Evolutionary conservation across 2,329 filamentous ascomycete genomes (phyloP), one percentile per base, ranked within the genome.

Genomic region (Pyricularia sp.): DNA sequence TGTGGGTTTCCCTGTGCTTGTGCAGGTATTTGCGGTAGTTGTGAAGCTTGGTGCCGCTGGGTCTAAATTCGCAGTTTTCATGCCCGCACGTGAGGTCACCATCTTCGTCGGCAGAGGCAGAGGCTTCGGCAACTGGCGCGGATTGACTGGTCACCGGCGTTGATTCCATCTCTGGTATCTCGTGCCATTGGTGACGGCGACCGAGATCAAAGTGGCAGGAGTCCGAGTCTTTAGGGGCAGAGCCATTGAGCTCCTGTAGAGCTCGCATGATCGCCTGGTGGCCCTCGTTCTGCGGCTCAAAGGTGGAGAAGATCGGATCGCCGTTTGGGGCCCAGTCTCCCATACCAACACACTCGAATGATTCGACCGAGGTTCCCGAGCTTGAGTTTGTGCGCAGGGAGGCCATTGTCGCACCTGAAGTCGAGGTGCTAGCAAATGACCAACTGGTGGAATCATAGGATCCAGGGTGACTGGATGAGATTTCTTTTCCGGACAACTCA

Each of bases 1-100:
- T 71, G 66, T 73, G 72, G 9, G 71, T 72, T 40, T 73, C 71
- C 49, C 71, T 73, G 66, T 73, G 72, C 49, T 73, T 73, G n/a
- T 71, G 70, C 4, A 73, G 68, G 60, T 73, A 73, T 12, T 71
- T 71, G 26, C 69, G 69, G 6, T 72, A 65, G 62, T 73, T 73
- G 60, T 71, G 69, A 13, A 19, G 22, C 13, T 70, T 67, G 2
- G 72, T 71, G 3, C 71, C 71, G 4, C 69, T 67, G 0, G 72
- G 72, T 62, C 71, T 71, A 71, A 71, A 73, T 31, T 70, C 67
- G 65, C 72, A 73, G 40, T 49, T n/a, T 49, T 19, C 40, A n/a
- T 49, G 40, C 40, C 19, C 40, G 40, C 40, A 49, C 19, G 19
- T 49, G 40, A 49, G 40, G 10, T n/a, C 7, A 19, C 16, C 19